Evolutionary conservation across 306 rosid species (phyloP).

Genomic region (Trichosanthes cucumerina): DNA sequence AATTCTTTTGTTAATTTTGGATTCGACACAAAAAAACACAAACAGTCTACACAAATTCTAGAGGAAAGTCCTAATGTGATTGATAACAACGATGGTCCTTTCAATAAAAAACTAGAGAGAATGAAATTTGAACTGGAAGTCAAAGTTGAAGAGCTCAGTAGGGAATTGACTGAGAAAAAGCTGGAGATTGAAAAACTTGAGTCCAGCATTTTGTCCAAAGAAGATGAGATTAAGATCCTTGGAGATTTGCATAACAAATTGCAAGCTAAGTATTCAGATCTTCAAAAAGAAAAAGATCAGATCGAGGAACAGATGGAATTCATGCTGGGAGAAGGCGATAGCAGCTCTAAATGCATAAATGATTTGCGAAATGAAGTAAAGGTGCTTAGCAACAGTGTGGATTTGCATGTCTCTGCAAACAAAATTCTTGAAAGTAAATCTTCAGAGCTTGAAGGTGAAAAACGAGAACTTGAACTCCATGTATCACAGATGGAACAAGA

Average conservation of each 20-base stretch:
- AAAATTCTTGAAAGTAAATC: slow-evolving; percentile 26
- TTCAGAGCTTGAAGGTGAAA: slow-evolving; percentile 24
- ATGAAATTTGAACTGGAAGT: slow-evolving; percentile 20
- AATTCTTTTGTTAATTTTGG: slow-evolving; percentile 36
- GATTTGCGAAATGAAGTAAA: slow-evolving; percentile 26
- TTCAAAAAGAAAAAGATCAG: slow-evolving; percentile 24
- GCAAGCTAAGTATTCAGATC: slow-evolving; percentile 22
- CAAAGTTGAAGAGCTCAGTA: slow-evolving; percentile 20
- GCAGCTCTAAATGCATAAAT: slow-evolving; percentile 23
- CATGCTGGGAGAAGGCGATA: slow-evolving; percentile 22
- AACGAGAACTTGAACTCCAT: slow-evolving; percentile 22
- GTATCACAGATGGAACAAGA: slow-evolving; percentile 24
- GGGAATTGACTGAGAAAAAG: slow-evolving; percentile 21
- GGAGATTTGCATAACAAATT: slow-evolving; percentile 17
- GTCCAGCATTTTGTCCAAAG: slow-evolving; percentile 18
- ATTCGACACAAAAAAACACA: slow-evolving; percentile 33
- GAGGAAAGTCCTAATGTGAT: slow-evolving; percentile 24
- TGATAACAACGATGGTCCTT: slow-evolving; percentile 7
- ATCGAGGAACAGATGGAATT: slow-evolving; percentile 26
- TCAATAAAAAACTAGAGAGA: slow-evolving; percentile 17
- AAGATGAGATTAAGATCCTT: slow-evolving; percentile 22
- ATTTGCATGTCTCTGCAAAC: slow-evolving; percentile 24
- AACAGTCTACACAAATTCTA: slow-evolving; percentile 21
- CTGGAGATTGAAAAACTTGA: slow-evolving; percentile 19
- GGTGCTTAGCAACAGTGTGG: slow-evolving; percentile 20